Base-by-base conservation (phyloP, 2,329 filamentous ascomycete genomes). In the Huntiella abstrusa region DNA sequence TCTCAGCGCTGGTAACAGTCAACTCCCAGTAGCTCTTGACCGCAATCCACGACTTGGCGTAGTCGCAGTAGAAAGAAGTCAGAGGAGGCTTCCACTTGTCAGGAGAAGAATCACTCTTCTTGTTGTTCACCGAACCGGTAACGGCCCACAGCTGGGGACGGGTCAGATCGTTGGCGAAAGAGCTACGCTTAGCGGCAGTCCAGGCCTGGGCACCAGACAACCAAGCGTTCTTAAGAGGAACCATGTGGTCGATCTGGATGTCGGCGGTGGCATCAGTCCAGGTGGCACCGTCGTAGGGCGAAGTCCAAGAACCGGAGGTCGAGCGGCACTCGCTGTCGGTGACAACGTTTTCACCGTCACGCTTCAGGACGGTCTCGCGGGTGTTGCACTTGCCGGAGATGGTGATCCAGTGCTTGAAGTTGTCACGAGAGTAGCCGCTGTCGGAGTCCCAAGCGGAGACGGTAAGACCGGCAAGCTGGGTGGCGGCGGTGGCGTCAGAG, bases 231-330 rank as follows among this genome's bases (percentile, higher is more conserved):
- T 79, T 78, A 51, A 92, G 59, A 1, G 84, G 83, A 2, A 92
- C 81, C 62, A 91, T 69, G 58, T 91, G 84, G 59, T 91, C 84
- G 50, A 91, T 88, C 54, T 88, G 82, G 1, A 91, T 59, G 54
- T 87, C 80, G 13, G 67, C 71, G 6, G 22, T 28, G 1, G 81
- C 72, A 0, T 66, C 64, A 0, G 73, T 79, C 78, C 80, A 85
- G 1, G 67, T 75, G 0, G 64, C 77, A 12, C 81, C 82, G 55
- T 88, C 83, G 57, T 82, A 91, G 0, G 80, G 79, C 33, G 73
- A 78, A 36, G 59, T 61, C 83, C 84, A 91, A 0, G 64, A 67
- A 4, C 84, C 83, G 3, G 71, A 74, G 0, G 69, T 77, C 0
- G 80, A 60, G 1, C 68, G 62, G 60, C 83, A 92, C 33, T 70